Base-by-base conservation (phyloP, 257 asterid species). In the Salvia miltiorrhiza region DNA sequence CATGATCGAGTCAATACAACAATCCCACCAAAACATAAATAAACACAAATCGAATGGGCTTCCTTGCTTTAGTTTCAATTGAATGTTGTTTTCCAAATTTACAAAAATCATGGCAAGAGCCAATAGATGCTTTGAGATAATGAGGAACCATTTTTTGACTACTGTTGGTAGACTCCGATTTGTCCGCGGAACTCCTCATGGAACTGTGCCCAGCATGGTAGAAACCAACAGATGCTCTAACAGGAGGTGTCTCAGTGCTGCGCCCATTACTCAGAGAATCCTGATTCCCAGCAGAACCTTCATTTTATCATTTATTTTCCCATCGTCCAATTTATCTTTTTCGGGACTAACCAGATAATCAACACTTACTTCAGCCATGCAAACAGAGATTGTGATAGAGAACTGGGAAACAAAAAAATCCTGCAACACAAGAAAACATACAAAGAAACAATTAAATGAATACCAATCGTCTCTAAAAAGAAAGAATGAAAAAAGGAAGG, bases 101-200 rank as follows among this genome's bases (percentile, higher is more conserved):
- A 76, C 97, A 92, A 39, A 79, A 74, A 75, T 92, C 98, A 63
- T 92, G 98, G 77, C 96, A 92, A 62, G 98, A 92, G 61, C 93
- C 97, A 14, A 93, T 87, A 41, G 96, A 90, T 53, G 96, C 88
- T 82, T 95, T 80, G 65, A 88, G 95, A 81, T 93, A 86, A 73
- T 47, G 83, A 1, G 99, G 90, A 68, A 72, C 69, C 66, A 35
- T 66, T 2, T 67, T 76, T 76, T 78, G 82, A 16, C 71, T 75
- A 39, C 49, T 73, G 5, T 69, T 55, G 20, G 53, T 64, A 28
- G 82, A 72, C 58, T 40, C 63, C 59, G 82, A 71, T 65, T 81
- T 81, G 14, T 79, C 86, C 2, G 82, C 73, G 35, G 89, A 81
- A 63, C 71, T 76, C 63, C 83, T 82, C 45, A 73, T 67, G 7